Evolutionary conservation across 2,329 filamentous ascomycete genomes (phyloP).

Genomic region (Macrophomina tecta): DNA sequence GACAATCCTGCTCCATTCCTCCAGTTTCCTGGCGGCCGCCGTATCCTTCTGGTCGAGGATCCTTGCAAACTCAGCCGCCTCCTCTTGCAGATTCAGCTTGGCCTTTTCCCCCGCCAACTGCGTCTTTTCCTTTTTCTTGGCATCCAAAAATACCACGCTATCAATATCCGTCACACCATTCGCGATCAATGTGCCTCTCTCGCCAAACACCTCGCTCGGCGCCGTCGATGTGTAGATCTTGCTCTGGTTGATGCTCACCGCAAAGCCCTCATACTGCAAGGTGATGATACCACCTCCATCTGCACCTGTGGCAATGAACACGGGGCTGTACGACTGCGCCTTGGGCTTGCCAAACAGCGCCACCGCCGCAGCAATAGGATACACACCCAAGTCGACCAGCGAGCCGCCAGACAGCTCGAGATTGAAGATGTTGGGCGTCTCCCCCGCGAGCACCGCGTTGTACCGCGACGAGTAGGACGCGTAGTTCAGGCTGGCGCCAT

Average conservation of each 20-base stretch:
- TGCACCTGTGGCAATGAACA: slow-evolving; percentile 52
- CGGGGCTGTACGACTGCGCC: slow-evolving; percentile 49
- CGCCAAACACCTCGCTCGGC: slow-evolving; percentile 54
- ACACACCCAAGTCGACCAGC: slow-evolving; percentile 57
- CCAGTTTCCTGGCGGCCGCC: slow-evolving; percentile 45
- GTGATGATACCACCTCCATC: slow-evolving; percentile 54
- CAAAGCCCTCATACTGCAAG: slow-evolving; percentile 52
- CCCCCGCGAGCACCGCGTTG: slow-evolving; percentile 54
- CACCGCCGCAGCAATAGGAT: slow-evolving; percentile 54
- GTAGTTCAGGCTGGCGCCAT: slow-evolving; percentile 53
- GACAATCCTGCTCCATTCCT: slow-evolving; percentile 50
- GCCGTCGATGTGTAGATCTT: slow-evolving; percentile 54
- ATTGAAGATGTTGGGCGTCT: slow-evolving; percentile 56
- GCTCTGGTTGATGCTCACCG: slow-evolving; percentile 50
- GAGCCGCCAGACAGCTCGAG: slow-evolving; percentile 55
- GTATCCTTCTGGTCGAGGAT: slow-evolving; percentile 50
- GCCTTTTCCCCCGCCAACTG: slow-evolving; percentile 48
- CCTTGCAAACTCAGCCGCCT: slow-evolving; percentile 54
- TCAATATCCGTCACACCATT: slow-evolving; percentile 55
- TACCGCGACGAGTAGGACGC: slow-evolving; percentile 54
- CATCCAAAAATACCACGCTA: slow-evolving; percentile 48
- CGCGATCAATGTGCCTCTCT: slow-evolving; percentile 53
- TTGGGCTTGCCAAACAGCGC: slow-evolving; percentile 55
- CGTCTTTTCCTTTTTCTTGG: slow-evolving; percentile 49
- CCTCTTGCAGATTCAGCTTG: slow-evolving; percentile 54